Evolutionary conservation across 1,139 yeast species (phyloP).

Genomic region (Kodamaea fungicola): DNA sequence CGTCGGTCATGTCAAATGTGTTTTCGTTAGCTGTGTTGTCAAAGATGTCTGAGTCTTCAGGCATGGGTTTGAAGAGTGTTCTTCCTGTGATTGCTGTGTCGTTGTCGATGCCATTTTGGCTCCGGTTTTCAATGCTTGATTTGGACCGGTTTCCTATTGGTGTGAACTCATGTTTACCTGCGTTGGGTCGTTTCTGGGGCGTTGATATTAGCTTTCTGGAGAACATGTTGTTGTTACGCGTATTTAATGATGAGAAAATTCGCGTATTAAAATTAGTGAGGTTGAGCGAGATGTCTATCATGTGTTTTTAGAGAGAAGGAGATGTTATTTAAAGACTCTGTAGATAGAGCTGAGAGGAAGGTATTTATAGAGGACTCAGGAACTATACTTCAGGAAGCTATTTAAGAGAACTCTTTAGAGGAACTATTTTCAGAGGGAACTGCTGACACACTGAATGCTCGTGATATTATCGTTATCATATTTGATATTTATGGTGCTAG

Average conservation of each 20-base stretch:
- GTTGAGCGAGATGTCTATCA: no score
- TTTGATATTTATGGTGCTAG: no score
- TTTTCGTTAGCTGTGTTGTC: conserved; percentile 16
- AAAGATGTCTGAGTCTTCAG: conserved; percentile 9
- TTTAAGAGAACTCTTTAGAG: no score
- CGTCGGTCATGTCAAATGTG: conserved; percentile 35
- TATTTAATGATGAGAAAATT: background rate
- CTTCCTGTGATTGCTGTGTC: conserved; percentile 5
- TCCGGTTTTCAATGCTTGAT: conserved; percentile 7
- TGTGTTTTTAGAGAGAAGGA: no score
- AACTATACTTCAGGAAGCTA: no score
- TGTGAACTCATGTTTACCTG: conserved; percentile 32
- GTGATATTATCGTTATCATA: no score
- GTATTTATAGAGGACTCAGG: no score
- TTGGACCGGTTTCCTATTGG: conserved; percentile 33
- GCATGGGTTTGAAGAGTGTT: conserved; percentile 12
- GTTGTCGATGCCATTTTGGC: background rate
- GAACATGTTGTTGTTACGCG: conserved; percentile 8
- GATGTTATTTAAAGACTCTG: no score
- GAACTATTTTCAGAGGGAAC: no score
- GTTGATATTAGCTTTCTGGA: conserved; percentile 14
- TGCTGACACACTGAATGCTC: no score
- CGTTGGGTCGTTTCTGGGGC: conserved; percentile 8
- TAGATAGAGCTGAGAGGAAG: no score
- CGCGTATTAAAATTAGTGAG: no score